phyloP scores from a whole-genome alignment of 1,284 basidiomycete genomes.

The Boletellus deceptivus region DNA sequence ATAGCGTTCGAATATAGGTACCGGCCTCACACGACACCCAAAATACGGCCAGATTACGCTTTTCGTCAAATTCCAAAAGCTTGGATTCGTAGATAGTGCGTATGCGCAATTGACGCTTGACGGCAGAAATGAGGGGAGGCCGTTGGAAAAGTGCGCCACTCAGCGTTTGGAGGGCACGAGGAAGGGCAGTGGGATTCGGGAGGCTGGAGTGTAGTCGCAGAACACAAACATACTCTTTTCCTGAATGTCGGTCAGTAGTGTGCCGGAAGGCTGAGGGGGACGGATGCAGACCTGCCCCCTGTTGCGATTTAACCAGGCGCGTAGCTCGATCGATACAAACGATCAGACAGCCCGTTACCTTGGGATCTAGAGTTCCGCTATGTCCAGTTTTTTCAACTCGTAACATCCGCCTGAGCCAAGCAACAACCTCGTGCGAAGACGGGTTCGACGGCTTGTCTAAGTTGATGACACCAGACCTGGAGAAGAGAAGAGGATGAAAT shows the following conservation, averaged over 20 bases:
- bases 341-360: conserved; percentile 98
- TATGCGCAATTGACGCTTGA: conserved; percentile 97
- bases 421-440: conserved; percentile 99
- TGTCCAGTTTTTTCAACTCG: conserved; percentile 98
- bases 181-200: conserved; percentile 80
- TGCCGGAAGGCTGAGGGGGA: conserved; percentile 1
- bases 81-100: conserved; percentile 98
- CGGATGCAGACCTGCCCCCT: conserved; percentile 75
- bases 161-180: conserved; percentile 92
- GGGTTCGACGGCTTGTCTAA: conserved; percentile 99
- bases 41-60: conserved; percentile 95
- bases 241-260: conserved; percentile 39
- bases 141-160: conserved; percentile 99
- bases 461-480: conserved; percentile 95
- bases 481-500: not conserved
- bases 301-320: conserved; percentile 97
- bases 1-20: conserved; percentile 97
- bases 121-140: conserved; percentile 97
- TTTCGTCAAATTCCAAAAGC: conserved; percentile 96
- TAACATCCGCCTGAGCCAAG: conserved; percentile 95
- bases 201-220: conserved; percentile 88
- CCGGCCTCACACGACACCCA: conserved; percentile 99
- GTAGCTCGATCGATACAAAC: conserved; percentile 99
- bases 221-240: conserved; percentile 99
- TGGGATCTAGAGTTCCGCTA: conserved; percentile 97